phyloP scores from a whole-genome alignment of 2,329 filamentous ascomycete species.

The Seiridium cupressi region DNA sequence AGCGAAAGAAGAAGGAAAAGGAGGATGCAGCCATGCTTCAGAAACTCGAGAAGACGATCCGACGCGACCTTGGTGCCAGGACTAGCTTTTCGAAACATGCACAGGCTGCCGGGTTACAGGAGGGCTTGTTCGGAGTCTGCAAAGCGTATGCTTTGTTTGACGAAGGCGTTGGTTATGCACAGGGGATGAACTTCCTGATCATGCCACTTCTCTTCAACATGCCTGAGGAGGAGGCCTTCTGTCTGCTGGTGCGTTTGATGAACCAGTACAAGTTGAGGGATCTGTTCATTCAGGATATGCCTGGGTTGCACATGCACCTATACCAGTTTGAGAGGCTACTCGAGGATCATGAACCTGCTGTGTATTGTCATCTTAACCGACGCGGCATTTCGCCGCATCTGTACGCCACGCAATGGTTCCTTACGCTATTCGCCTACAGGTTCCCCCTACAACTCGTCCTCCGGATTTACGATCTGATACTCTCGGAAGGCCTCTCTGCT shows the following conservation, averaged over 20 bases:
- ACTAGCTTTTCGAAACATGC: slow-evolving; percentile 98
- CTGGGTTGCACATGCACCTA: slow-evolving; percentile 86
- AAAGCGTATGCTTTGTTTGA: slow-evolving; percentile 97
- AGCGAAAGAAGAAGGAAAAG: slow-evolving; percentile 75
- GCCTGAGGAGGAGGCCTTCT: slow-evolving; percentile 96
- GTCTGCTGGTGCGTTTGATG: slow-evolving; percentile 89
- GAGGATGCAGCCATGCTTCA: slow-evolving; percentile 71
- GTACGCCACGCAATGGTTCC: slow-evolving; percentile 98
- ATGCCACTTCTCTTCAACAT: slow-evolving; percentile 98
- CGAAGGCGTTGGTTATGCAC: slow-evolving; percentile 91
- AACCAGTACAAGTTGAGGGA: slow-evolving; percentile 93
- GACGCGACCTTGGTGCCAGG: slow-evolving; percentile 83
- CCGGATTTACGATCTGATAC: slow-evolving; percentile 91
- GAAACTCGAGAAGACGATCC: slow-evolving; percentile 89
- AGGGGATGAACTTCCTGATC: slow-evolving; percentile 97
- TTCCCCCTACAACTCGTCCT: slow-evolving; percentile 96
- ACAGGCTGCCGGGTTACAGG: slow-evolving; percentile 85
- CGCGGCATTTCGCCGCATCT: slow-evolving; percentile 85
- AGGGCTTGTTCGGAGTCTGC: slow-evolving; percentile 91
- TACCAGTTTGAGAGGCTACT: slow-evolving; percentile 94
- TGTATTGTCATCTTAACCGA: slow-evolving; percentile 91
- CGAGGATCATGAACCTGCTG: slow-evolving; percentile 88
- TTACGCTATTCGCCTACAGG: slow-evolving; percentile 96
- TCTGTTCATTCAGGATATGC: slow-evolving; percentile 94
- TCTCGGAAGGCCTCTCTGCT: slow-evolving; percentile 89